Conservation (phyloP, 208 protist genomes). For the Acanthamoeba healyi region DNA sequence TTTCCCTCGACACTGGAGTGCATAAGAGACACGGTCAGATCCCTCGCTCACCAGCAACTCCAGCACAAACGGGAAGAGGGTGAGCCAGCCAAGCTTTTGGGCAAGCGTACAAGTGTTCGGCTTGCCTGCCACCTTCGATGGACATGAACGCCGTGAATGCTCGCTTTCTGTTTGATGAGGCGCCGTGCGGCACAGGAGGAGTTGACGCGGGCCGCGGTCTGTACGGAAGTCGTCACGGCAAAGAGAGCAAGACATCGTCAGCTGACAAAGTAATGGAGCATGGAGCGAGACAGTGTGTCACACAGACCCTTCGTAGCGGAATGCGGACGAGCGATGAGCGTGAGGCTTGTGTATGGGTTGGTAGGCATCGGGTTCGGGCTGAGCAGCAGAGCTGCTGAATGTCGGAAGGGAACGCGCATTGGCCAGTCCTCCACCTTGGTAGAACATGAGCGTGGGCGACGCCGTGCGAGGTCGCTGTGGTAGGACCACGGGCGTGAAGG, state of each 20-base stretch:
- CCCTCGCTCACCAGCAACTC: too few species aligned
- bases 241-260: too few species aligned
- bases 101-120: neutral
- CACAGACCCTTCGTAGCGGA: neutral
- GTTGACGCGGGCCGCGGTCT: too few species aligned
- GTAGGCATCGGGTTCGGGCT: constrained; percentile 44
- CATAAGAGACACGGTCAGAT: too few species aligned
- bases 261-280: too few species aligned
- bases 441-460: constrained; percentile 46
- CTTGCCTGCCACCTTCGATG: neutral
- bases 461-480: constrained; percentile 49
- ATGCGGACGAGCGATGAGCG: constrained; percentile 19
- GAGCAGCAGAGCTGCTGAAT: constrained; percentile 3
- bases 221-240: too few species aligned
- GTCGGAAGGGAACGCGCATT: neutral
- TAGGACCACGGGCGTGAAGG: constrained; percentile 32
- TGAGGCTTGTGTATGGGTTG: constrained; percentile 63
- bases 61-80: too few species aligned
- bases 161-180: neutral
- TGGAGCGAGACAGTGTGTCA: neutral
- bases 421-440: constrained; percentile 55
- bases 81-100: too few species aligned
- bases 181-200: neutral
- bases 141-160: constrained; percentile 6
- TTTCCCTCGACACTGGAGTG: too few species aligned